Evolutionary conservation across 257 asterid species (phyloP).

Genomic region (Solanum virginianum): DNA sequence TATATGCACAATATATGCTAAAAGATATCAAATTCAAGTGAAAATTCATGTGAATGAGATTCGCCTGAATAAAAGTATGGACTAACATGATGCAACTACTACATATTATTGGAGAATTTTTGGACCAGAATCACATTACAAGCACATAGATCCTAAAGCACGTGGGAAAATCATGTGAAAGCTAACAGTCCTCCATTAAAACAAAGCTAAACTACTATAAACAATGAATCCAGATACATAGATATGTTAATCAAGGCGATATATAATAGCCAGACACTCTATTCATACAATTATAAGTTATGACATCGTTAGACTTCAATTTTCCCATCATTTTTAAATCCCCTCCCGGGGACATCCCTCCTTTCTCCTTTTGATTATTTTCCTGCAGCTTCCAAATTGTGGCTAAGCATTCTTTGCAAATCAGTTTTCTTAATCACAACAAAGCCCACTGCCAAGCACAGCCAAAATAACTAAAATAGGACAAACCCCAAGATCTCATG

Average conservation of each 20-base stretch:
- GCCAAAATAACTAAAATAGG: not conserved
- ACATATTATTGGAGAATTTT: not conserved
- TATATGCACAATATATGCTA: not conserved
- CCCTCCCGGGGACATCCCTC: not conserved
- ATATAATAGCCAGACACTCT: not conserved
- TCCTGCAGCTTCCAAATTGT: not conserved
- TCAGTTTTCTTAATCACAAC: not conserved
- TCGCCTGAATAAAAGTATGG: slow-evolving; percentile 38
- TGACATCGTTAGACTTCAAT: not conserved
- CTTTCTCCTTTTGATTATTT: not conserved
- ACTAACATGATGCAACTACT: slow-evolving; percentile 4
- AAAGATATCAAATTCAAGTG: not conserved
- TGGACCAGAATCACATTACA: not conserved
- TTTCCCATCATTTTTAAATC: not conserved
- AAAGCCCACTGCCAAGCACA: not conserved
- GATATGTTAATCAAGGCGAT: not conserved
- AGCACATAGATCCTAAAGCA: not conserved
- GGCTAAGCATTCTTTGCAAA: not conserved
- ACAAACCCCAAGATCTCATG: not conserved
- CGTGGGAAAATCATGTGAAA: slow-evolving; percentile 17
- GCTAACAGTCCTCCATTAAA: slow-evolving; percentile 4
- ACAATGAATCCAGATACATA: not conserved
- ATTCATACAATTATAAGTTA: not conserved
- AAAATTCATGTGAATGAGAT: slow-evolving; percentile 41
- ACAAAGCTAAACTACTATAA: not conserved